phyloP scores from a whole-genome alignment of 805 yeast species.

The Ogataea glucozyma region DNA sequence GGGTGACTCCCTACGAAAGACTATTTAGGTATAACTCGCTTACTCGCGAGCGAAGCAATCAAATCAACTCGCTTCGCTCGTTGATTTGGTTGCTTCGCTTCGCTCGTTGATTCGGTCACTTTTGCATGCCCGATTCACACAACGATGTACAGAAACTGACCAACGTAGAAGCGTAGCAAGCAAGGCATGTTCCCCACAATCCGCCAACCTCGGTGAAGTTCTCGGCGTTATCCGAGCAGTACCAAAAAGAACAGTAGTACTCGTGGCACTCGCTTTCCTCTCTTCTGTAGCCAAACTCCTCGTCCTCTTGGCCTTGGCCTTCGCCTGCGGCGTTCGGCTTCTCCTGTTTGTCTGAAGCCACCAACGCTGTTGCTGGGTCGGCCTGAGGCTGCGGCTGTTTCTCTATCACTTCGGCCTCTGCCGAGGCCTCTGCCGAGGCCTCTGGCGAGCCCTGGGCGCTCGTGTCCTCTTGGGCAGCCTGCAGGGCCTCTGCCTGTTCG shows the following conservation, averaged over 20 bases:
- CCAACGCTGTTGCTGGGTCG: constrained; percentile 18
- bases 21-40: too few species aligned
- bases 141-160: constrained; percentile 13
- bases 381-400: constrained; percentile 14
- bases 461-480: too few species aligned
- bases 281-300: constrained; percentile 27
- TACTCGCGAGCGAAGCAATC: too few species aligned
- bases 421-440: too few species aligned
- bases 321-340: constrained; percentile 10
- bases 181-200: constrained; percentile 12
- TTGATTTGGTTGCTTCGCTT: too few species aligned
- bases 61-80: too few species aligned
- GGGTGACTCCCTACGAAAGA: too few species aligned
- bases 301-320: too few species aligned
- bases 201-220: constrained; percentile 16
- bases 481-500: background rate
- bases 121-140: constrained; percentile 8
- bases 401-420: constrained; percentile 2
- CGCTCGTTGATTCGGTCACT: too few species aligned
- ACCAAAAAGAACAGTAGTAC: constrained; percentile 25
- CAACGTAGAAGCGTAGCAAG: constrained; percentile 15
- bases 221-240: constrained; percentile 13
- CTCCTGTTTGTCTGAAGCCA: constrained; percentile 13
- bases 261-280: constrained; percentile 34
- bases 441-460: background rate